These are phyloP conservation scores for Aspergillus fructus DNA, from an alignment of 2,329 filamentous ascomycete species.

Conservation along the genomic window DNA sequence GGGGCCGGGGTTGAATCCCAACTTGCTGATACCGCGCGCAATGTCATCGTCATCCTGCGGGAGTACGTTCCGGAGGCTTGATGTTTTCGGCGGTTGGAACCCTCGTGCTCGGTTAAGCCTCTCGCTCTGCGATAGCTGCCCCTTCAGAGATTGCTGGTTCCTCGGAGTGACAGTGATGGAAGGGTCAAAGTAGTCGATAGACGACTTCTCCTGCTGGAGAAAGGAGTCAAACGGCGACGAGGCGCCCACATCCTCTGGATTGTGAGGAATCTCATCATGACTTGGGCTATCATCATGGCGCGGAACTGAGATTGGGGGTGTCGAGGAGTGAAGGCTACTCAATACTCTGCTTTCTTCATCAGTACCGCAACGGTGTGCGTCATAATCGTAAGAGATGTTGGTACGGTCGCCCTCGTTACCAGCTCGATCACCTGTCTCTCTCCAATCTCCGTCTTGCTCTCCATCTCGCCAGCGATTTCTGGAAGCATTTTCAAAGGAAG, in stretches of 20 bases:
- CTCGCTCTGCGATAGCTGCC: conserved; percentile 38
- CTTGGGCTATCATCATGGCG: conserved; percentile 33
- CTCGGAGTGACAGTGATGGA: conserved; percentile 43
- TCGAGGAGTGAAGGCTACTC: conserved; percentile 41
- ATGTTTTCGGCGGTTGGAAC: conserved; percentile 33
- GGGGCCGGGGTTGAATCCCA: conserved; percentile 22
- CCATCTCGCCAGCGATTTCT: conserved; percentile 27
- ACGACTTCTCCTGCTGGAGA: conserved; percentile 39
- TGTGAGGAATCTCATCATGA: conserved; percentile 33
- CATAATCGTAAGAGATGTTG: conserved; percentile 34
- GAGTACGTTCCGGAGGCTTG: conserved; percentile 37
- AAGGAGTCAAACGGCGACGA: conserved; percentile 45
- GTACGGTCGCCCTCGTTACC: conserved; percentile 39
- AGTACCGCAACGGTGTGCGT: conserved; percentile 35
- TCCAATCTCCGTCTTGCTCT: conserved; percentile 23
- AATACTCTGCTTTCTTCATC: conserved; percentile 41
- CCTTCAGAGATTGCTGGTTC: conserved; percentile 36
- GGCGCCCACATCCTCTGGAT: conserved; percentile 36
- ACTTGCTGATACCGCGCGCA: conserved; percentile 15
- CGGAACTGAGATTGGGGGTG: conserved; percentile 48
- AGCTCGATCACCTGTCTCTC: conserved; percentile 27
- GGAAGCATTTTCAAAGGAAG: conserved; percentile 31
- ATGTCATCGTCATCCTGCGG: conserved; percentile 34
- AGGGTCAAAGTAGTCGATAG: conserved; percentile 44
- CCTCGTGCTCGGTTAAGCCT: conserved; percentile 23